Evolutionary conservation across 129 eudicot genomes (phyloP).

Genomic region (Tagetes patula): DNA sequence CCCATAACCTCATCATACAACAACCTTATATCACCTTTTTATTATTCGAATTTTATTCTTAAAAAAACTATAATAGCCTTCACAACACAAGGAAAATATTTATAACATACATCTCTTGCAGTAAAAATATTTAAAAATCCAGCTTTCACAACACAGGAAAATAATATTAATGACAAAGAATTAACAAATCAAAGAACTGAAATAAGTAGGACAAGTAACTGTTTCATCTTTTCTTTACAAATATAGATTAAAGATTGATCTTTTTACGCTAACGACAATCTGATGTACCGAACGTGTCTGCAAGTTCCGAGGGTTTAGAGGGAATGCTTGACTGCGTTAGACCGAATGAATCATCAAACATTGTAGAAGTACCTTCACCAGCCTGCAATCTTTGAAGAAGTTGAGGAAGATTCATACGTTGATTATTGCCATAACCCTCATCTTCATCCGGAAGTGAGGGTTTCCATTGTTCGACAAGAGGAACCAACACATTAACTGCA

Average conservation of each 20-base stretch:
- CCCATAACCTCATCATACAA: too few relatives aligned
- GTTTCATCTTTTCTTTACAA: conserved; percentile 20
- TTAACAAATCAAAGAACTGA: conserved; percentile 28
- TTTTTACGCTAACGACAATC: conserved; percentile 33
- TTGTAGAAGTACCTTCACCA: conserved; percentile 13
- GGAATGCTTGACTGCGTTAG: conserved; percentile 29
- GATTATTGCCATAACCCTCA: not conserved
- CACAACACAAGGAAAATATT: not conserved
- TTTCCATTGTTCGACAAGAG: conserved; percentile 25
- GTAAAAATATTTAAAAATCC: not conserved
- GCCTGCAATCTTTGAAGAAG: not conserved
- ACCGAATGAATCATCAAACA: not conserved
- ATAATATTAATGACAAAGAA: conserved; percentile 19
- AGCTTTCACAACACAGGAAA: conserved; percentile 11
- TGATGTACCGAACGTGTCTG: conserved; percentile 23
- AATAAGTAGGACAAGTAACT: not conserved
- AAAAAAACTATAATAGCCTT: not conserved
- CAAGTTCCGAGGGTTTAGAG: conserved; percentile 24
- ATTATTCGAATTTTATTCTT: too few relatives aligned
- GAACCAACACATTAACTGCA: conserved; percentile 12
- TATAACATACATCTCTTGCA: conserved; percentile 1
- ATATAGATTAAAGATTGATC: not conserved
- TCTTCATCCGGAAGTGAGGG: conserved; percentile 11
- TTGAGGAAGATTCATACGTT: conserved; percentile 12
- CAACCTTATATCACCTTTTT: too few relatives aligned